Evolutionary conservation across 768 basidiomycete species (phyloP).

Genomic region (Asterophora lycoperdoides): DNA sequence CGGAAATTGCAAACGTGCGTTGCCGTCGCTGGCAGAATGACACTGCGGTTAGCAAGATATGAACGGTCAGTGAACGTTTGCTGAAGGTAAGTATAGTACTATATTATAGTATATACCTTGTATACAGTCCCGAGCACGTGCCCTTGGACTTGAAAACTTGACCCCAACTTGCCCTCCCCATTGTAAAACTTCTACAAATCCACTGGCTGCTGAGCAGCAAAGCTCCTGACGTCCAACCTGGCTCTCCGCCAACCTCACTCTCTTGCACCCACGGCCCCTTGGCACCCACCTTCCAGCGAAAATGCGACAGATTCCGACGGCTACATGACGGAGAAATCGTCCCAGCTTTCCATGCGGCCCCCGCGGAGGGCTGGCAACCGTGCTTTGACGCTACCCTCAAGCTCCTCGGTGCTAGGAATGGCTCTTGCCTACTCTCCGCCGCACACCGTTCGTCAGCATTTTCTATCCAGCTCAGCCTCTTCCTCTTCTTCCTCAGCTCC

Average conservation of each 20-base stretch:
- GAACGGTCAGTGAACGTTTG: constrained; percentile 18
- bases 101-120: constrained; percentile 28
- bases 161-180: constrained; percentile 4
- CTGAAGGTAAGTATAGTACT: no score
- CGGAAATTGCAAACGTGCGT: constrained; percentile 23
- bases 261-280: constrained; percentile 20
- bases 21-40: neutral
- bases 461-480: constrained; percentile 31
- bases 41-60: neutral
- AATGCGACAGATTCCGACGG: constrained; percentile 41
- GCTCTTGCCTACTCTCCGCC: constrained; percentile 21
- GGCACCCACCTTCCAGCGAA: constrained; percentile 24
- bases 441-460: constrained; percentile 28
- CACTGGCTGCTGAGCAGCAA: constrained; percentile 22
- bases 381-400: constrained; percentile 35
- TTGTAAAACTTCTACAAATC: constrained; percentile 15
- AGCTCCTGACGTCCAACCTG: constrained; percentile 8
- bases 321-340: constrained; percentile 40
- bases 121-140: constrained; percentile 27
- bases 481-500: constrained; percentile 32
- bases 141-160: constrained; percentile 10
- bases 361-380: constrained; percentile 31
- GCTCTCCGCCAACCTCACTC: constrained; percentile 26
- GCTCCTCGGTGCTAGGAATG: constrained; percentile 15
- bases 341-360: constrained; percentile 24